A percentile compares a stretch with the other conserved stretches of the same genome.
Evolutionary conservation across 78 protist species (phyloP).

Genomic region (Salpingoeca rosetta): DNA sequence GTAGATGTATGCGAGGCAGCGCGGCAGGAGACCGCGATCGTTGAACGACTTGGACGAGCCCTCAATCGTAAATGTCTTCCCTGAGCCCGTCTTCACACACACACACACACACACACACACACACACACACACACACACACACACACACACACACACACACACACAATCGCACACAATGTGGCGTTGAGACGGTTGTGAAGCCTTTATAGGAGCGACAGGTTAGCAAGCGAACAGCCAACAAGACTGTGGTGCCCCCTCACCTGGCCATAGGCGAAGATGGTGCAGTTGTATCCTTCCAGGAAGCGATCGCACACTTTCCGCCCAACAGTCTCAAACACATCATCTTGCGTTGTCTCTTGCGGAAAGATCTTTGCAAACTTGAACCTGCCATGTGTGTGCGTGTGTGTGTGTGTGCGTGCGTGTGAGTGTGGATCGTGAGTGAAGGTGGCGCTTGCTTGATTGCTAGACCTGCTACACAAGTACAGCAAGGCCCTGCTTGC

Average conservation of each 20-base stretch:
- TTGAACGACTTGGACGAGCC: not conserved
- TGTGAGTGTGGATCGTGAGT: not conserved
- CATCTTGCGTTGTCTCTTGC: too few relatives aligned
- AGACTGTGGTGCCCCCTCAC: not conserved
- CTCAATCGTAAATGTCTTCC: conserved; percentile 22
- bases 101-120: too few relatives aligned
- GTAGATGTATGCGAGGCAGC: not conserved
- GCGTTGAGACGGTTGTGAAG: not conserved
- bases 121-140: too few relatives aligned
- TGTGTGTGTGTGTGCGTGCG: too few relatives aligned
- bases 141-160: too few relatives aligned
- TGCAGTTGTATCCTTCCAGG: conserved; percentile 35
- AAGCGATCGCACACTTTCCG: not conserved
- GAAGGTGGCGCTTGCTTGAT: not conserved
- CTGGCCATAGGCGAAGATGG: conserved; percentile 33
- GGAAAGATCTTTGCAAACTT: not conserved
- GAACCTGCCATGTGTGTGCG: not conserved
- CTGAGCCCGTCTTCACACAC: conserved; percentile 58
- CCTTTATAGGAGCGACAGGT: not conserved
- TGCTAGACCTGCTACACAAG: not conserved
- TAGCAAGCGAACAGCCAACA: not conserved
- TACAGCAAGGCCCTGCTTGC: not conserved
- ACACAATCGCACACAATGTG: too few relatives aligned
- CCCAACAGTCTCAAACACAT: not conserved
- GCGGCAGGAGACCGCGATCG: not conserved